Base-by-base conservation (phyloP, 2,329 filamentous ascomycete genomes). In the Cytospora piceae region DNA sequence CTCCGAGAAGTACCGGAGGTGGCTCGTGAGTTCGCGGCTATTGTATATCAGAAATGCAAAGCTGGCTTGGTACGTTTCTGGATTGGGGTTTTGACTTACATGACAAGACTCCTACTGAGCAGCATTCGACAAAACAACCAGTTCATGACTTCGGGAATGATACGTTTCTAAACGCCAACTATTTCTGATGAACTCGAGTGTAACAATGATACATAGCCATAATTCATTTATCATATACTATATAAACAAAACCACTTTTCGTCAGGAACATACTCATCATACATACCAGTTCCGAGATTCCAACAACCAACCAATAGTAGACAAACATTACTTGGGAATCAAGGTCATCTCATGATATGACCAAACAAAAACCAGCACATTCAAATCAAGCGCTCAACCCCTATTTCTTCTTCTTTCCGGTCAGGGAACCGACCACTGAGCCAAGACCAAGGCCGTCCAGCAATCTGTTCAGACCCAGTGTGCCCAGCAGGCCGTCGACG, bases 401-500 rank as follows among this genome's bases (percentile, higher is more conserved):
- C 52, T 68, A 70, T 71, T 71, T 73, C 70, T 77, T 76, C 71
- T 79, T 74, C 75, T 82, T 79, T 11, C 80, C 82, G 11, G 79
- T 81, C 60, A 84, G 68, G 0, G 78, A 73, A 5, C 76, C 76
- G 5, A 81, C 77, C 29, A 84, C 69, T 1, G 75, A 72, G 4
- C 83, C 83, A 0, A 93, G 78, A 68, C 93, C 93, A 32, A 97
- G 84, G 2, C 90, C 85, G 9, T 87, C 87, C 20, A 96, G 84
- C 24, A 95, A 80, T 75, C 91, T 91, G 77, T 89, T 87, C 66
- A 96, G 82, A 17, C 92, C 92, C 24, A 95, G 79, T 1, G 90
- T 90, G 64, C 91, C 90, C 1, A 97, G 84, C 4, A 96, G 81
- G 58, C 89, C 88, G 69, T 94, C 91, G 71, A 97, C 86, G 0